Evolutionary conservation across 2,329 filamentous ascomycete genomes (phyloP).

Genomic region (Colletotrichum theobromicola): DNA sequence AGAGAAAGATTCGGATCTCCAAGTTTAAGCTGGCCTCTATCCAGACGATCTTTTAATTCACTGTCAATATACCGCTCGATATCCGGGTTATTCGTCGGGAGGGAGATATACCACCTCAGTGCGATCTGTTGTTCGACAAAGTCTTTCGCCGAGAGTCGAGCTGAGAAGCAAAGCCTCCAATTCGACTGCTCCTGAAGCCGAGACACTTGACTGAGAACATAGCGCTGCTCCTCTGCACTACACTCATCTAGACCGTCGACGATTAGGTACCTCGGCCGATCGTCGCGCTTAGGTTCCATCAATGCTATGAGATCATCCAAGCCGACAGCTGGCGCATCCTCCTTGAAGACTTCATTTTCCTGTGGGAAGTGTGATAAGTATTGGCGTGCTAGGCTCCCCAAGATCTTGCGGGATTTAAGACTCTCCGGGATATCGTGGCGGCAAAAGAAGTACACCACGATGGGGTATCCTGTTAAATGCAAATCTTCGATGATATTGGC

Average conservation of each 20-base stretch:
- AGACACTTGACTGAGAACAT: accelerated
- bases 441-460: neutral
- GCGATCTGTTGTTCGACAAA: neutral
- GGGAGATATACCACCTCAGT: neutral
- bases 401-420: accelerated
- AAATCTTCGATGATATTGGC: accelerated
- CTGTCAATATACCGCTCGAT: neutral
- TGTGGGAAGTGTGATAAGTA: accelerated
- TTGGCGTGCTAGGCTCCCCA: accelerated
- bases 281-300: accelerated
- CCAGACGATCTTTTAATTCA: neutral
- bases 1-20: neutral
- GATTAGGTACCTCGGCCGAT: neutral
- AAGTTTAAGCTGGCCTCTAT: neutral
- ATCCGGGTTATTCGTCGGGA: accelerated
- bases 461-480: accelerated
- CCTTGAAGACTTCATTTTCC: accelerated
- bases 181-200: accelerated
- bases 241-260: neutral
- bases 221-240: neutral
- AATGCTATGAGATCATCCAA: neutral
- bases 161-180: neutral
- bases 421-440: neutral
- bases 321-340: neutral
- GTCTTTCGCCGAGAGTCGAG: neutral